Conservation (phyloP, 176 grass and related monocot species). For the Aegilops bicornis region DNA sequence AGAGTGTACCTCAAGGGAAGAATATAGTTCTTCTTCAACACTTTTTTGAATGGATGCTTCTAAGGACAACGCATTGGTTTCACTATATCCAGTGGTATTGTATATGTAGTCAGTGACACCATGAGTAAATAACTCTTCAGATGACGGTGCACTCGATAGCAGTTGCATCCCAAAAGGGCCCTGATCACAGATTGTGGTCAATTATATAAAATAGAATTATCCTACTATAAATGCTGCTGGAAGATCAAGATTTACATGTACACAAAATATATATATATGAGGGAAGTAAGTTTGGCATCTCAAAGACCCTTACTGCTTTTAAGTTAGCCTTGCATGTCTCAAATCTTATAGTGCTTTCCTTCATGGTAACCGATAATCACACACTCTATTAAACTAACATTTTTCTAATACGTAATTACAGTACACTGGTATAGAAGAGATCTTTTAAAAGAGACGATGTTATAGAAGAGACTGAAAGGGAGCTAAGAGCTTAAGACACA, state of each 20-base stretch:
- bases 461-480: neutral
- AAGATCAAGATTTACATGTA: neutral
- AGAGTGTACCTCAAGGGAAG: constrained; percentile 77
- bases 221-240: neutral
- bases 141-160: constrained; percentile 34
- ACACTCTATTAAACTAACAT: neutral
- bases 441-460: neutral
- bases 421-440: neutral
- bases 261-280: neutral
- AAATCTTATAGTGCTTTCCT: neutral
- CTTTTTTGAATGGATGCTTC: constrained; percentile 96
- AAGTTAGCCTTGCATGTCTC: constrained; percentile 14
- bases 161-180: constrained; percentile 90
- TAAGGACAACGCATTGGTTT: constrained; percentile 56
- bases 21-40: constrained; percentile 82
- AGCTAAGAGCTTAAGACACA: neutral
- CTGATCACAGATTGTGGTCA: constrained; percentile 38
- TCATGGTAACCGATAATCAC: constrained; percentile 1
- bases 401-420: constrained; percentile 14
- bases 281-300: constrained; percentile 3
- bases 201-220: neutral
- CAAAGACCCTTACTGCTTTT: neutral
- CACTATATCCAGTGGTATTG: constrained; percentile 63
- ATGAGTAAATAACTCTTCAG: constrained; percentile 59
- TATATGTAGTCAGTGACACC: constrained; percentile 56